Conservation (phyloP, 306 rosid species). For the Acacia acuminata region DNA sequence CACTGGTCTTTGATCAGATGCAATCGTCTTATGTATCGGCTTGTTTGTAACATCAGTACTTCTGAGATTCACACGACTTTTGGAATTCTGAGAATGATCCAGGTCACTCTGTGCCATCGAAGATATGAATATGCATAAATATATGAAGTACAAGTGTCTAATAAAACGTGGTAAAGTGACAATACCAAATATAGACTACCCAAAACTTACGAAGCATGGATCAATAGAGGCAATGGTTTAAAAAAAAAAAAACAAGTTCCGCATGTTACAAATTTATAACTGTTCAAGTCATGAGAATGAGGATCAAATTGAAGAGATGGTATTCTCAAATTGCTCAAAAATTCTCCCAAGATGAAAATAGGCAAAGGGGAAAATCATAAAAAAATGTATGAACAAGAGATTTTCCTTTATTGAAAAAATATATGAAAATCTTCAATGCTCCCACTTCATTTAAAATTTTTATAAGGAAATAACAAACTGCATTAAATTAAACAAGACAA, state of each 20-base stretch:
- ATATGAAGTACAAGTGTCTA: not conserved
- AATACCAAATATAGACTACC: conserved; percentile 2
- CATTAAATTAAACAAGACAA: not conserved
- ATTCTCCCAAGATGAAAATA: not conserved
- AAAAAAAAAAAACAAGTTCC: not conserved
- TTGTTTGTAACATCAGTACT: conserved; percentile 48
- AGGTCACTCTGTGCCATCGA: conserved; percentile 73
- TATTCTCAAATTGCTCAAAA: not conserved
- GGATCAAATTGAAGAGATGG: not conserved
- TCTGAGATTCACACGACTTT: conserved; percentile 45
- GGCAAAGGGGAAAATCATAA: not conserved
- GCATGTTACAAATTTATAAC: not conserved
- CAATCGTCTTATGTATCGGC: conserved; percentile 47
- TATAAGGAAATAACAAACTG: not conserved
- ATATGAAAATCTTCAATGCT: not conserved
- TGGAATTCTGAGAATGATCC: conserved; percentile 63
- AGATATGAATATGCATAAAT: conserved; percentile 27
- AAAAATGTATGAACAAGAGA: not conserved
- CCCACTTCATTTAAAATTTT: not conserved
- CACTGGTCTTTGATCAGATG: conserved; percentile 58
- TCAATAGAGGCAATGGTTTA: not conserved
- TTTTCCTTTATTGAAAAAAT: not conserved
- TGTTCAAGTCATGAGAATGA: not conserved
- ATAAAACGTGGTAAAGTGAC: conserved; percentile 4
- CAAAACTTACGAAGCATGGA: not conserved